Evolutionary conservation across 139 green algal genomes (phyloP).

Genomic region (Tetradesmus lagerheimii): DNA sequence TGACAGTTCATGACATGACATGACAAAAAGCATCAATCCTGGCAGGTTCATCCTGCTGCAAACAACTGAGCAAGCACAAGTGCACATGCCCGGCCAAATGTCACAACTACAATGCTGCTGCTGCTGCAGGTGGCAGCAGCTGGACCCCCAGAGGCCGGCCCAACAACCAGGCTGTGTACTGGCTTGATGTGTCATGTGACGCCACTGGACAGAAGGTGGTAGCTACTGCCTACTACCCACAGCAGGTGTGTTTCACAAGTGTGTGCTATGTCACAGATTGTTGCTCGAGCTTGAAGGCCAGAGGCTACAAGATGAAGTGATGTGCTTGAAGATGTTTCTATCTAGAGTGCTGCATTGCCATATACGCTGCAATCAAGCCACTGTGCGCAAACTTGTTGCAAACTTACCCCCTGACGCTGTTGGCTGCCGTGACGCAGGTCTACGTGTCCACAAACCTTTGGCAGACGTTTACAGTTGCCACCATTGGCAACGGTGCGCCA

Average conservation of each 20-base stretch:
- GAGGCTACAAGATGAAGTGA: neutral
- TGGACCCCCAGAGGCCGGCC: neutral
- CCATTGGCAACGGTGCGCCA: neutral
- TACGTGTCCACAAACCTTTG: neutral
- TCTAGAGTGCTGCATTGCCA: no score
- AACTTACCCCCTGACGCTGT: neutral
- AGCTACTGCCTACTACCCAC: neutral
- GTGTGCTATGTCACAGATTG: neutral
- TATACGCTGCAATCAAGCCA: neutral
- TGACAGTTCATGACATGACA: no score
- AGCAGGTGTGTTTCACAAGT: neutral
- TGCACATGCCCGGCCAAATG: no score
- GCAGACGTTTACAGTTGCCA: neutral
- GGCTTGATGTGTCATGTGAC: neutral
- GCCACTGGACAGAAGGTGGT: neutral
- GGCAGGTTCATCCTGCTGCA: no score
- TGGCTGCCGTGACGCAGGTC: neutral
- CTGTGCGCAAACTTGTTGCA: neutral
- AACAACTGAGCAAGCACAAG: no score
- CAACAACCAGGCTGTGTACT: neutral
- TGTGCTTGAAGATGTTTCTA: no score
- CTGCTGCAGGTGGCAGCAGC: neutral
- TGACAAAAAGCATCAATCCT: no score
- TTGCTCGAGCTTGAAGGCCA: neutral
- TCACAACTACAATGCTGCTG: neutral